Evolutionary conservation across 179 eudicot species (phyloP), one percentile per base, ranked within the genome.

Genomic region (Camellia oleifera): DNA sequence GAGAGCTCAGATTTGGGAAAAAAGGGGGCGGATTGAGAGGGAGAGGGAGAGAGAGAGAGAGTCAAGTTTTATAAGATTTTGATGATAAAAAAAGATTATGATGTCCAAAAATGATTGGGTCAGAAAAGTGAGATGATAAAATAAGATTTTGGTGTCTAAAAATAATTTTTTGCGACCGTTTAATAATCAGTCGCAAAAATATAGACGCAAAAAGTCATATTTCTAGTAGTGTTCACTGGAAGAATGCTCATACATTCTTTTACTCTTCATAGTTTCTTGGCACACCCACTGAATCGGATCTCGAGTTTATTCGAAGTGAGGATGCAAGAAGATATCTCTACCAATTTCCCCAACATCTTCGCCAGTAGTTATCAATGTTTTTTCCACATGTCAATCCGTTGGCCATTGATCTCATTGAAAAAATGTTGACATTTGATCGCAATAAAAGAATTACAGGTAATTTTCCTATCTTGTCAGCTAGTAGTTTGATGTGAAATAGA

Each of bases 401-500:
- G 78, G 98, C 94, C 20, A 90, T 93, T 75, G 97, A 94, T 86
- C 94, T 94, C 61, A 80, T 91, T 42, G 94, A 94, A 85, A 93
- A 81, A 83, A 94, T 94, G 98, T 84, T 94, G 69, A 94, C 94
- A 46, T 86, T 94, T 84, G 93, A 94, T 89, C 96, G 94, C 75
- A 82, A 93, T 12, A 86, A 85, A 79, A 88, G 98, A 88, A 94
- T 94, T 53, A 91, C 96, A 82, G 98, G 98, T 94, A 83, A 78
- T 48, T 77, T 75, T 74, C 64, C 53, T 54, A 14, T 15, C 54
- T 48, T 4, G 0, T 60, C 77, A 18, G 42, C 73, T 17, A 73
- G 26, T 23, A 23, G 14, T 53, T 80, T 1, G 6, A 44, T 60
- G 48, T 63, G 11, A 63, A 63, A 63, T 20, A 20, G 9, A 63